Evolutionary conservation across 78 protist genomes (phyloP), one percentile per base, ranked within the genome.

Genomic region (Mastigamoeba balamuthi): DNA sequence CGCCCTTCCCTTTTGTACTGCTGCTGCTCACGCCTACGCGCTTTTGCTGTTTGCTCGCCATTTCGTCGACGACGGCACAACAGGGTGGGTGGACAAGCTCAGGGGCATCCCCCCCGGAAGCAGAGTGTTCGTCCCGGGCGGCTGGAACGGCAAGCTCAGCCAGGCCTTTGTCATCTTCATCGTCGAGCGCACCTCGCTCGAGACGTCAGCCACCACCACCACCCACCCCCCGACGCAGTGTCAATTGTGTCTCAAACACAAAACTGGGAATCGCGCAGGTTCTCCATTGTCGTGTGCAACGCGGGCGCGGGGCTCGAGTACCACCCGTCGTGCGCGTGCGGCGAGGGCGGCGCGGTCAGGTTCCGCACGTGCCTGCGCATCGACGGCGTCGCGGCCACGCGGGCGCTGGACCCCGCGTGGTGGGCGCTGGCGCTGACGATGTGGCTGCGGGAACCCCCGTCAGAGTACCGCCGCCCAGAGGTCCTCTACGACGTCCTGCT

Each of bases 401-500:
- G 68, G 33, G 4, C 43, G 17, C 40, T 39, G 7, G 41, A 44
- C 69, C 69, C 68, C n/a, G 41, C 36, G 30, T 10, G 3, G 10
- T 74, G 78, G 78, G 2, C 36, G 28, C 1, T 74, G n/a, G 2
- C 43, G 29, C 1, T 25, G 36, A 64, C 25, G 29, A 9, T 52
- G 68, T 3, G 40, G 40, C 9, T 64, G 27, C 3, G 6, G 3
- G 36, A 53, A 48, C 58, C 58, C 17, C 58, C 58, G 44, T 1
- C 5, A 8, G 36, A 52, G 6, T 25, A 3, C 38, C 25, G 43
- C 36, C 39, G 36, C 38, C n/a, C 25, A 6, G 69, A 74, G 40
- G 68, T 29, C 39, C 8, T 74, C 38, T 74, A 74, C 42, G 78
- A 74, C 38, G 78, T 74, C 38, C 66, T 74, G 17, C 68, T 74